These are phyloP conservation scores for Pichia sp. DNA, from an alignment of 1,139 yeast genomes.

Conservation along the genomic window DNA sequence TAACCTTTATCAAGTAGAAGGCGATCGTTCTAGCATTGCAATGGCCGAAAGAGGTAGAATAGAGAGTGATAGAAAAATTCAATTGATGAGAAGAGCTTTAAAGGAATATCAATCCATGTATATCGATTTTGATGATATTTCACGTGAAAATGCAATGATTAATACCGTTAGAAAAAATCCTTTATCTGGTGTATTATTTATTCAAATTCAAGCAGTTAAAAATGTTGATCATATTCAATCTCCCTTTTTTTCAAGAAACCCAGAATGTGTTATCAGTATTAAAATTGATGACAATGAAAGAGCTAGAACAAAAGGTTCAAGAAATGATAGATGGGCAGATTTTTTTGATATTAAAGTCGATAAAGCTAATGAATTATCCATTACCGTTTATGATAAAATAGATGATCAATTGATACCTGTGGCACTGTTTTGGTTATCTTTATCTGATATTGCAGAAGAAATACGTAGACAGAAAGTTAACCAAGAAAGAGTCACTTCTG, in stretches of 20 bases:
- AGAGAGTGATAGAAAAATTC: conserved; percentile 83
- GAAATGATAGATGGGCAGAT: conserved; percentile 82
- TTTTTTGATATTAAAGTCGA: conserved; percentile 76
- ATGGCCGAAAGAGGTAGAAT: conserved; percentile 85
- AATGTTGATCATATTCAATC: conserved; percentile 92
- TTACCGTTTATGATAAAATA: conserved; percentile 76
- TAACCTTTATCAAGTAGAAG: conserved; percentile 80
- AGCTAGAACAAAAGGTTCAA: conserved; percentile 67
- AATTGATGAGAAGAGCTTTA: conserved; percentile 72
- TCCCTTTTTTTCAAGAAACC: conserved; percentile 66
- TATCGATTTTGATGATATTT: conserved; percentile 59
- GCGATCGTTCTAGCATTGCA: conserved; percentile 77
- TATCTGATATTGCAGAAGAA: conserved; percentile 90
- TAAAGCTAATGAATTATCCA: conserved; percentile 85
- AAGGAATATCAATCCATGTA: conserved; percentile 88
- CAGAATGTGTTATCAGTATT: conserved; percentile 72
- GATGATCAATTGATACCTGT: conserved; percentile 71
- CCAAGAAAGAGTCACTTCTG: conserved; percentile 62
- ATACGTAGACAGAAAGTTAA: conserved; percentile 85
- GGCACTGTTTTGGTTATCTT: conserved; percentile 86
- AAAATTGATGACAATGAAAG: conserved; percentile 72
- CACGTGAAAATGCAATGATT: conserved; percentile 56
- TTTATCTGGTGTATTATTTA: conserved; percentile 67
- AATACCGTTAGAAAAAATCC: conserved; percentile 77
- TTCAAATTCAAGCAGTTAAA: conserved; percentile 67